Conservation (phyloP, 1,139 yeast genomes). For the Petasospora rhodanensis region DNA sequence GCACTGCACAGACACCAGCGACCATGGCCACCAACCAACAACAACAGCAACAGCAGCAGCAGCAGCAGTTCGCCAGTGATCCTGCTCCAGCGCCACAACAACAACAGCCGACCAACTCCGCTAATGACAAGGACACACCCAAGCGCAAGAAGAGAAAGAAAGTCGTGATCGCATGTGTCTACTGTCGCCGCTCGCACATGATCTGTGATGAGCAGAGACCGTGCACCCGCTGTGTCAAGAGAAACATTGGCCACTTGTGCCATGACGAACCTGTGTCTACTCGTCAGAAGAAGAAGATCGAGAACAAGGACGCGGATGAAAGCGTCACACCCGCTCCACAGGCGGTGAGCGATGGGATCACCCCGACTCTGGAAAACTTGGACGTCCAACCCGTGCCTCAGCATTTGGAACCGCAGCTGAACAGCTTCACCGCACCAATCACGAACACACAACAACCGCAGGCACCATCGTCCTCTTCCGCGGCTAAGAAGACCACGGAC, state of each 20-base stretch:
- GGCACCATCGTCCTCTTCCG: no score
- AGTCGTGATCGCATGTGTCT: constrained; percentile 68
- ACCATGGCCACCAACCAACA: no score
- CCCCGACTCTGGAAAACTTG: constrained; percentile 13
- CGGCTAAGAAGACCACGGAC: constrained; percentile 12
- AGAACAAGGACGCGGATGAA: constrained; percentile 1
- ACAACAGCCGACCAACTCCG: background rate
- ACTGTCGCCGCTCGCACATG: constrained; percentile 92
- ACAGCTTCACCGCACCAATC: constrained; percentile 1
- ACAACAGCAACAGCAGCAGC: no score
- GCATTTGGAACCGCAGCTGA: constrained; percentile 19
- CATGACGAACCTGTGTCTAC: constrained; percentile 53
- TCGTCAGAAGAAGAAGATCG: constrained; percentile 20
- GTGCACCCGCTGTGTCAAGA: constrained; percentile 78
- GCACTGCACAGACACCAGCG: no score
- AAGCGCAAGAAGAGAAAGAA: constrained; percentile 40
- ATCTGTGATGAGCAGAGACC: constrained; percentile 87
- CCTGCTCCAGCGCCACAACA: constrained; percentile 3
- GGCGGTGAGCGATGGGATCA: no score
- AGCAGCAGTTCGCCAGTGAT: no score
- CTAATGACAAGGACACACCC: constrained; percentile 10
- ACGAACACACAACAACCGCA: constrained; percentile 1
- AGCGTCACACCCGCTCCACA: background rate
- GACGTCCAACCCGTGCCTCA: constrained; percentile 25
- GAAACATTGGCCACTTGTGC: constrained; percentile 87